A percentile compares a stretch with the other conserved stretches of the same genome.
Evolutionary conservation across 2,329 filamentous ascomycete species (phyloP).

Genomic region (Helotiales sp.): DNA sequence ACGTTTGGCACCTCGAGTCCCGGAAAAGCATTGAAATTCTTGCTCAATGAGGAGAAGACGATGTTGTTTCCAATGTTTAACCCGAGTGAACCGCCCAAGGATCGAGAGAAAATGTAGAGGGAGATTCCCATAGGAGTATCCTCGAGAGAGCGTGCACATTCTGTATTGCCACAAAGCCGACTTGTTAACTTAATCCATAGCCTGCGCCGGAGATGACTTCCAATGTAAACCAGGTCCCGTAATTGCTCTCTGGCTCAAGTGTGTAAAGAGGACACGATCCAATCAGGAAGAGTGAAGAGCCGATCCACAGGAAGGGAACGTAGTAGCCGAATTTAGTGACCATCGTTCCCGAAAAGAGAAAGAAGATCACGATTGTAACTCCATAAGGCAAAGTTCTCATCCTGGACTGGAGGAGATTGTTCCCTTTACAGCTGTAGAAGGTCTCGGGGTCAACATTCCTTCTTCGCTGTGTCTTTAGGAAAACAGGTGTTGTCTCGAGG

Average conservation of each 20-base stretch:
- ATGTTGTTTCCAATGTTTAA: background rate
- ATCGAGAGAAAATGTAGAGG: background rate
- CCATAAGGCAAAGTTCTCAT: conserved; percentile 37
- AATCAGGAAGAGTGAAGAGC: conserved; percentile 29
- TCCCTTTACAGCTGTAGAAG: conserved; percentile 41
- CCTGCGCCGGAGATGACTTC: background rate
- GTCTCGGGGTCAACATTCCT: too few relatives aligned
- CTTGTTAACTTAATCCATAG: background rate
- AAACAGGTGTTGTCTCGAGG: too few relatives aligned
- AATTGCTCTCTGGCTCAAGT: conserved; percentile 41
- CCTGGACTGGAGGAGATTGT: conserved; percentile 36
- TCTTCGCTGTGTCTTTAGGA: too few relatives aligned
- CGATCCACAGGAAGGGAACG: conserved; percentile 27
- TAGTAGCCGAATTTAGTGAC: conserved; percentile 23
- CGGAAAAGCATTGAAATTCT: background rate
- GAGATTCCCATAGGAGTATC: background rate
- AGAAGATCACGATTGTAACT: background rate
- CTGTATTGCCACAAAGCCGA: background rate
- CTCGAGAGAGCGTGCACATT: background rate
- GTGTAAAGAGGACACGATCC: conserved; percentile 25
- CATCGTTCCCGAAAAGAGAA: background rate
- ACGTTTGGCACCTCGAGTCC: background rate
- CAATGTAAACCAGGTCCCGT: conserved; percentile 28
- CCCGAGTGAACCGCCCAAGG: background rate
- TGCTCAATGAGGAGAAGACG: background rate